Conservation (phyloP, 495 filamentous ascomycete species). For the Penicillium robsamsonii region DNA sequence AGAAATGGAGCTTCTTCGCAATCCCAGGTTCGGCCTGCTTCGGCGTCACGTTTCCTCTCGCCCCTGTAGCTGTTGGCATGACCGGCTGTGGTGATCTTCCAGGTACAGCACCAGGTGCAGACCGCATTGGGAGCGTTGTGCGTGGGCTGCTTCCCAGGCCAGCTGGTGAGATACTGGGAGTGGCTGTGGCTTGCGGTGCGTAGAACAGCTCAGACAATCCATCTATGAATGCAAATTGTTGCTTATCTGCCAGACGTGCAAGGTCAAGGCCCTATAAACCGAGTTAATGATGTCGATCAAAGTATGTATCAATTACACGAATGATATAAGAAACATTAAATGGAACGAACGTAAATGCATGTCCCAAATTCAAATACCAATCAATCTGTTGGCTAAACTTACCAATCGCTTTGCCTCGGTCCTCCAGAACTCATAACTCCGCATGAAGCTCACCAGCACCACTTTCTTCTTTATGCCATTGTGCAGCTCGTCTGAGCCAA, state of each 20-base stretch:
- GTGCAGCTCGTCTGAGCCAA: constrained; percentile 24
- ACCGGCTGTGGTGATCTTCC: constrained; percentile 25
- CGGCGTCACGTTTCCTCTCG: constrained; percentile 4
- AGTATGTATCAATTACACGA: constrained; percentile 1
- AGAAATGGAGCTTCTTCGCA: constrained; percentile 37
- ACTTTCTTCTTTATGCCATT: constrained; percentile 49
- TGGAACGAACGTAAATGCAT: constrained; percentile 2
- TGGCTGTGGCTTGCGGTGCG: constrained; percentile 21
- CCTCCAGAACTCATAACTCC: constrained; percentile 74
- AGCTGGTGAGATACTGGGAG: constrained; percentile 17
- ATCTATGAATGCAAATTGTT: constrained; percentile 69
- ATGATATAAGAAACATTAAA: neutral
- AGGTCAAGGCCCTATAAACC: constrained; percentile 64
- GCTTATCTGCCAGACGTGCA: constrained; percentile 52
- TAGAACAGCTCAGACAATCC: constrained; percentile 62
- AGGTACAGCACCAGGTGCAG: constrained; percentile 29
- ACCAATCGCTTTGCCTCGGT: constrained; percentile 60
- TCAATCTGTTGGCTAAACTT: constrained; percentile 20
- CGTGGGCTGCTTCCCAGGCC: constrained; percentile 20
- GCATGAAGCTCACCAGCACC: constrained; percentile 75
- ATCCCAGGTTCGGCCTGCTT: constrained; percentile 25
- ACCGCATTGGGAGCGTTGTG: constrained; percentile 36
- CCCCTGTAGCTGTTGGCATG: neutral
- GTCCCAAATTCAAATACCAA: constrained; percentile 3
- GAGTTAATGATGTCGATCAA: constrained; percentile 9